phyloP scores from a whole-genome alignment of 345 rosid genomes.

The Eucalyptus leucophloia region DNA sequence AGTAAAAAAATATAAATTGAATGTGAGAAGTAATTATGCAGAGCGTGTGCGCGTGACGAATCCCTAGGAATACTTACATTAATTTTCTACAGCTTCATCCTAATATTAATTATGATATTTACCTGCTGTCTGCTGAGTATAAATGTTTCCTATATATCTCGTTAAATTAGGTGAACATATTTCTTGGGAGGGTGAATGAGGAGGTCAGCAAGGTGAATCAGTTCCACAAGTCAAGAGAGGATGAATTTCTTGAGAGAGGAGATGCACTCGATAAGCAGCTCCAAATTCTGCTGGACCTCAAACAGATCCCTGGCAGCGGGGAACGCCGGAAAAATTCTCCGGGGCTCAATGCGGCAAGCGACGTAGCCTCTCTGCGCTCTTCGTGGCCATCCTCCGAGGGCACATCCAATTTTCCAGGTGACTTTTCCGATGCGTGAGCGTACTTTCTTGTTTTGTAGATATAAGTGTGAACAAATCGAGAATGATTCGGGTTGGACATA shows the following conservation, averaged over 20 bases:
- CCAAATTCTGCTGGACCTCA: slow-evolving; percentile 53
- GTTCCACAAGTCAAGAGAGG: slow-evolving; percentile 61
- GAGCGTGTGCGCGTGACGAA: too few species aligned
- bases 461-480: too few species aligned
- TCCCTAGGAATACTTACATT: too few species aligned
- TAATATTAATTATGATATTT: too few species aligned
- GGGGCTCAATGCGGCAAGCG: background rate
- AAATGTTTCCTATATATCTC: too few species aligned
- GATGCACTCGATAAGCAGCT: slow-evolving; percentile 67
- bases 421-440: background rate
- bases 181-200: slow-evolving; percentile 55
- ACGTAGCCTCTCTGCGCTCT: background rate
- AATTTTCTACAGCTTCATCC: too few species aligned
- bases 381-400: slow-evolving; percentile 31
- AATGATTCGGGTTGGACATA: too few species aligned
- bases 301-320: slow-evolving; percentile 40
- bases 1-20: too few species aligned
- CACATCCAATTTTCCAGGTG: slow-evolving; percentile 54
- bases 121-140: too few species aligned
- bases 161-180: slow-evolving; percentile 38
- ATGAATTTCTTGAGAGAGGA: slow-evolving; percentile 77
- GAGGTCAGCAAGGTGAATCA: slow-evolving; percentile 75
- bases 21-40: too few species aligned
- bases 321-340: slow-evolving; percentile 15
- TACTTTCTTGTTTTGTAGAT: background rate